These are phyloP conservation scores for Grosmannia serpens DNA, from an alignment of 2,329 filamentous ascomycete genomes.

Conservation along the genomic window DNA sequence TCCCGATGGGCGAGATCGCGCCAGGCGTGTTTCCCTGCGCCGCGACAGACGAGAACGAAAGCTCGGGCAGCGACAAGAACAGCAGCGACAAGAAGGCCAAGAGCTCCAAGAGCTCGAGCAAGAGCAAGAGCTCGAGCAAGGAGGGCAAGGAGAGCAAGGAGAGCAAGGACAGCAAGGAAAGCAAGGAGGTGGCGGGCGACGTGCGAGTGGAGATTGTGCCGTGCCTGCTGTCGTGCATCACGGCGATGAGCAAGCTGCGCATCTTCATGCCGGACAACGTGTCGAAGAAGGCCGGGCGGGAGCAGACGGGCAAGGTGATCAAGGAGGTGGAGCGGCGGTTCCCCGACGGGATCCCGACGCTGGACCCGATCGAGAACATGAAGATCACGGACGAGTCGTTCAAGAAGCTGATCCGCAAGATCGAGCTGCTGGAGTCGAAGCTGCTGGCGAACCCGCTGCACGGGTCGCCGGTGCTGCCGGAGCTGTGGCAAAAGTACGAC, in stretches of 20 bases:
- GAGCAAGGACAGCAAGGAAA: neutral
- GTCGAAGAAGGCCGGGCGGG: constrained; percentile 51
- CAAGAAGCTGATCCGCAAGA: constrained; percentile 88
- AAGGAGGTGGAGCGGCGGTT: constrained; percentile 78
- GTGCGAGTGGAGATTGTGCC: constrained; percentile 70
- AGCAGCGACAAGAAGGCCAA: neutral
- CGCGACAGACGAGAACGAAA: constrained; percentile 36
- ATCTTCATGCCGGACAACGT: constrained; percentile 75
- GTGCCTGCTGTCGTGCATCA: constrained; percentile 74
- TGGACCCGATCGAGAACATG: constrained; percentile 97
- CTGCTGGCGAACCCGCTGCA: constrained; percentile 84
- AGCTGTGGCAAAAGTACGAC: constrained; percentile 79
- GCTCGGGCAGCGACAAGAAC: neutral
- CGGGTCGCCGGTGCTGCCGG: constrained; percentile 71
- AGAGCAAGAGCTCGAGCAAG: neutral
- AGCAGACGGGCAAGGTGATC: constrained; percentile 57
- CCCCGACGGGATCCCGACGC: constrained; percentile 76
- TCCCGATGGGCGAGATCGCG: constrained; percentile 36
- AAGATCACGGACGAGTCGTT: constrained; percentile 84
- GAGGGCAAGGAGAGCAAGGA: neutral
- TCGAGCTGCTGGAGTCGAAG: constrained; percentile 88
- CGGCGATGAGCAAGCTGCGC: constrained; percentile 71
- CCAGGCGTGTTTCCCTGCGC: constrained; percentile 51
- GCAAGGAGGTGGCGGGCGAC: constrained; percentile 1
- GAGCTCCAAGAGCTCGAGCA: neutral